A percentile compares a stretch with the other conserved stretches of the same genome.
Evolutionary conservation across 352 stramenopile genomes (phyloP).

Genomic region (Albugo candida): DNA sequence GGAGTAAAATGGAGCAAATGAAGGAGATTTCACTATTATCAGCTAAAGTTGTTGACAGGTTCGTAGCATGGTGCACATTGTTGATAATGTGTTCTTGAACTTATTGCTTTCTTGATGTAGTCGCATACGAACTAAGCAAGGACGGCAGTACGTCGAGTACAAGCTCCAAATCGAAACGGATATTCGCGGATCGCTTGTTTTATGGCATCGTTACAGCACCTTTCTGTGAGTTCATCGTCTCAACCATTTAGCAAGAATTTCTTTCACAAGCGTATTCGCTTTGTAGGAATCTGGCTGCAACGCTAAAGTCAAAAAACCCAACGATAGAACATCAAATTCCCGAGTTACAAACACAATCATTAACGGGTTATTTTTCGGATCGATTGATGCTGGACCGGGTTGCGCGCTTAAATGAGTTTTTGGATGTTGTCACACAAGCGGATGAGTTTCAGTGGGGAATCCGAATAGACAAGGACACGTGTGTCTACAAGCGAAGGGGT

Average conservation of each 20-base stretch:
- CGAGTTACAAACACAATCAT: slow-evolving; percentile 63
- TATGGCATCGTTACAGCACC: slow-evolving; percentile 80
- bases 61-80: background rate
- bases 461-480: slow-evolving; percentile 79
- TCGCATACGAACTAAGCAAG: slow-evolving; percentile 72
- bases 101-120: slow-evolving; percentile 7
- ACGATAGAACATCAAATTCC: slow-evolving; percentile 50
- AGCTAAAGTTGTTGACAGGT: slow-evolving; percentile 75
- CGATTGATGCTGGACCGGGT: slow-evolving; percentile 74
- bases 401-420: slow-evolving; percentile 70
- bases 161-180: slow-evolving; percentile 78
- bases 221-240: slow-evolving; percentile 35
- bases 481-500: slow-evolving; percentile 72
- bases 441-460: slow-evolving; percentile 80
- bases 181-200: slow-evolving; percentile 61
- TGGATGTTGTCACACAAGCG: slow-evolving; percentile 66
- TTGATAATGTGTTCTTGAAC: background rate
- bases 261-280: background rate
- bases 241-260: background rate
- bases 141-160: slow-evolving; percentile 76
- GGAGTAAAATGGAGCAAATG: slow-evolving; percentile 79
- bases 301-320: slow-evolving; percentile 64
- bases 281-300: slow-evolving; percentile 46
- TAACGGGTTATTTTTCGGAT: slow-evolving; percentile 68
- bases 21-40: slow-evolving; percentile 67